Evolutionary conservation across 345 rosid genomes (phyloP), one percentile per base, ranked within the genome.

Genomic region (Citrus cavaleriei): DNA sequence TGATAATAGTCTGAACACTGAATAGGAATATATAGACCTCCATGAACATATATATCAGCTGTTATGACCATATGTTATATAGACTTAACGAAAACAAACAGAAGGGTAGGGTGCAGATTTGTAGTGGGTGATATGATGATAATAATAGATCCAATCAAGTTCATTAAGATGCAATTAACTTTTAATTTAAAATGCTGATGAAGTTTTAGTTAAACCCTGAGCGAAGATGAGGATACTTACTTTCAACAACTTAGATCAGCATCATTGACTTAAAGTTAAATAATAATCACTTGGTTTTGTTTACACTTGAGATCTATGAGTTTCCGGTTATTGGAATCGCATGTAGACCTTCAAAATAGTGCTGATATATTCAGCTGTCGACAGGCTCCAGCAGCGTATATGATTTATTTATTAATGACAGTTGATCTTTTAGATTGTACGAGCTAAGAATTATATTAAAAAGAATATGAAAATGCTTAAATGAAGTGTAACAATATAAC

Each of bases 381-480:
- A 24, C 18, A 13, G 51, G 51, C 51, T 10, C 40, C 38, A 61
- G 51, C 35, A 24, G 25, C 66, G 27, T 25, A 14, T 37, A 37
- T 0, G 40, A 8, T 74, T 74, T 68, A 14, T 74, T 60, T 37
- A 73, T 73, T 70, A 13, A 40, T 60, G 40, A 73, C 35, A 16
- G 68, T 73, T 72, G 46, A 55, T 72, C 64, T 72, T 42, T 59
- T 59, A 73, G 77, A 60, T 73, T 60, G 4, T 2, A 9, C 9
- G 68, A 61, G 25, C 68, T 38, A 74, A 32, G 28, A 57, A 55
- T 55, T 57, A 54, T 32, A 72, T 30, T 55, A 32, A 72, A 71
- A 58, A 3, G 55, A 24, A 35, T 37, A 58, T 24, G 32, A 25
- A 34, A n/a, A 59, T 28, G 10, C n/a, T 46, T 27, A 69, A 37